Evolutionary conservation across 2,329 filamentous ascomycete species (phyloP), one percentile per base, ranked within the genome.

Genomic region (Herpotrichia juniperi): DNA sequence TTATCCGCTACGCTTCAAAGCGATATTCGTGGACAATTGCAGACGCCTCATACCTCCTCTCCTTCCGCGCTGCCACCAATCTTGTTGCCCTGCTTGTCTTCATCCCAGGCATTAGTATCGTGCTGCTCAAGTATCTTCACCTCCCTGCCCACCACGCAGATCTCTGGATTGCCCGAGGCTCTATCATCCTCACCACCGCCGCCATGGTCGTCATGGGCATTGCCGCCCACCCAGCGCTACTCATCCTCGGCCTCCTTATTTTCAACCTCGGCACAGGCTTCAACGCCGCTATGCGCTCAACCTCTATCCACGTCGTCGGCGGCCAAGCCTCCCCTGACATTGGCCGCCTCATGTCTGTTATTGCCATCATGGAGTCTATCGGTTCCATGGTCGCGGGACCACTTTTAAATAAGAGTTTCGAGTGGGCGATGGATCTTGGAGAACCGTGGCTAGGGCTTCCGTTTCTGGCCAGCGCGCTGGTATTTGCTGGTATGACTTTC

Each of bases 1-100:
- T 82, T 12, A 71, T 80, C n/a, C 78, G 80, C 51, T 82, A 82
- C 58, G 77, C 80, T 16, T 81, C 79, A 1, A 78, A 77, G n/a
- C 71, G 79, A 21, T 82, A 81, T 49, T 59, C 64, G 21, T 81
- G 79, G 77, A 74, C 76, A 28, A 68, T 82, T 16, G 76, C 78
- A 48, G 63, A 72, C 40, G 70, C 70, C 9, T 63, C 68, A 10
- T 71, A 72, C 31, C 63, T 81, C 17, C 68, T 78, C 4, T 78
- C 79, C 0, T 73, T 80, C 45, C 77, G 78, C 51, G 77, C 79
- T 2, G 76, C 74, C 2, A 71, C 79, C 8, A 79, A 78, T 28
- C 75, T 81, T 4, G 69, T 78, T 3, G 66, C 80, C 2, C 75
- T 82, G n/a, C 64, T 79, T 1, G 68, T 77, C 25, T 65, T 79